Conservation (phyloP, 257 asterid species). For the Haberlea rhodopensis region DNA sequence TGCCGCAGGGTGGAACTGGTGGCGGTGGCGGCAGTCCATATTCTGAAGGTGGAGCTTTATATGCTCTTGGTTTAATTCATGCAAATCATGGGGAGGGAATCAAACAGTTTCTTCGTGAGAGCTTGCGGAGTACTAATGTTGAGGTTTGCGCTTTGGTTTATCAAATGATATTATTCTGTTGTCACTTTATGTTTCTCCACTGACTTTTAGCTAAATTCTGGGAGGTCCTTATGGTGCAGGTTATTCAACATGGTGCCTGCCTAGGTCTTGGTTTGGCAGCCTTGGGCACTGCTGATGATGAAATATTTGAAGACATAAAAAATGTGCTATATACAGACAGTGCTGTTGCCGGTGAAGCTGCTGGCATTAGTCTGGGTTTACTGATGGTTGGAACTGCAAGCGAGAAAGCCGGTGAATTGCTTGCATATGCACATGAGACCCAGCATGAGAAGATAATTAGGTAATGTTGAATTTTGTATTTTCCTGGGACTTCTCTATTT, state of each 20-base stretch:
- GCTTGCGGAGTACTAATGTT: conserved; percentile 76
- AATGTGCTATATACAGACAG: conserved; percentile 86
- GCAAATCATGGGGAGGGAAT: conserved; percentile 99
- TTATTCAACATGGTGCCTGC: conserved; percentile 99
- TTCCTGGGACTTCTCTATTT: neutral
- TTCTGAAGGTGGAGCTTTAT: conserved; percentile 97
- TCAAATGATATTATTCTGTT: neutral
- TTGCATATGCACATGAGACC: conserved; percentile 95
- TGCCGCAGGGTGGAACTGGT: conserved; percentile 94
- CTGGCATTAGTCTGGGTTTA: conserved; percentile 96
- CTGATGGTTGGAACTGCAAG: conserved; percentile 98
- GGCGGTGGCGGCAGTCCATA: conserved; percentile 96
- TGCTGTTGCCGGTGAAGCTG: conserved; percentile 99
- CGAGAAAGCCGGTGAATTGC: conserved; percentile 94
- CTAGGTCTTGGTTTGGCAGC: conserved; percentile 98
- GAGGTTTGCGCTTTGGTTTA: conserved; percentile 51
- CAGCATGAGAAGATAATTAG: conserved; percentile 96
- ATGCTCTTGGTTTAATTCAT: conserved; percentile 94
- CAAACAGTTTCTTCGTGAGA: conserved; percentile 87
- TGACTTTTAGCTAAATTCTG: conserved; percentile 22
- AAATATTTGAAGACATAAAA: conserved; percentile 77
- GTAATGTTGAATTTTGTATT: conserved; percentile 37
- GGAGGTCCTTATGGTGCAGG: conserved; percentile 44
- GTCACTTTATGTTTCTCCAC: neutral
- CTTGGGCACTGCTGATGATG: conserved; percentile 91